Base-by-base conservation (phyloP, 1,284 basidiomycete genomes). In the Ustilago curta region DNA sequence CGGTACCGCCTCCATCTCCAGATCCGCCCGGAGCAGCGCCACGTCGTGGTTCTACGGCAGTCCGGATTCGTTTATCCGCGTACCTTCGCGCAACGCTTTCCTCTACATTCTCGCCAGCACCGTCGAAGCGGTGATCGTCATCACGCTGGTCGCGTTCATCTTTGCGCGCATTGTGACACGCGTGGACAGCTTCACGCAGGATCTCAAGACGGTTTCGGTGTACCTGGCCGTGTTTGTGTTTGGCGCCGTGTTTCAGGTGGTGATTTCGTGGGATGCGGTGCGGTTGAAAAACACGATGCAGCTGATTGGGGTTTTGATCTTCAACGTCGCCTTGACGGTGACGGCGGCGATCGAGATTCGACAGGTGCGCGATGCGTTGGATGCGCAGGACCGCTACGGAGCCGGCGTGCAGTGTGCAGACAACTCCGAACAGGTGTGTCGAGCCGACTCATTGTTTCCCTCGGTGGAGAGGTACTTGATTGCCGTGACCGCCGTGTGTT, bases 221-320 rank as follows among this genome's bases (percentile, higher is more conserved):
- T 82, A 79, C 50, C 47, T 82, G 19, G 71, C 79, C 27, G 63
- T 82, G 0, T 78, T 80, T 25, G 75, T 81, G 21, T 74, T 82
- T 49, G 80, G 77, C 21, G 69, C 61, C 47, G 60, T 81, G 6
- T 82, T 82, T 42, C 64, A 79, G 51, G 73, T 77, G 21, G 25
- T 74, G 31, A 64, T 82, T 29, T 66, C 79, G 27, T 70, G 79
- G 56, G 80, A 82, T 55, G 79, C 80, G 8, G 64, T 79, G 0
- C 48, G 80, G 12, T 50, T 80, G 32, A 81, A 82, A 57, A 82
- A 82, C 44, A 80, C 80, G 16, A 70, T 82, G 59, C 80, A 82
- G 52, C 40, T 77, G 5, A 80, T 81, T 14, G 79, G 79, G 18
- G 78, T 81, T 6, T 48, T 67, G 43, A 74, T 80, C 62, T 79